Conservation (phyloP, 176 grass and related monocot genomes). For the Avena sativa region DNA sequence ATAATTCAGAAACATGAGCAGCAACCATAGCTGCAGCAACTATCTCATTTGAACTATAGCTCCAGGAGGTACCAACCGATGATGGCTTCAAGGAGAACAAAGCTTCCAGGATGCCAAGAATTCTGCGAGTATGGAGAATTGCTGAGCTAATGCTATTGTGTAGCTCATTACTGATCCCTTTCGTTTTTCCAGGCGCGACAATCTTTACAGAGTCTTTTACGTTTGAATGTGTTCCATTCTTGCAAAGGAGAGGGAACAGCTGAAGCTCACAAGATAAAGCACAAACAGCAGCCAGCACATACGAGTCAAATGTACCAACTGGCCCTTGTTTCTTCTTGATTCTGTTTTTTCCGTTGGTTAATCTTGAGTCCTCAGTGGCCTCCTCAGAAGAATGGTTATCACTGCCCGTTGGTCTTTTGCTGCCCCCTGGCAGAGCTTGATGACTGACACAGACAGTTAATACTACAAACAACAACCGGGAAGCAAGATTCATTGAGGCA, state of each 20-base stretch:
- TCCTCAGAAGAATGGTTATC: conserved; percentile 75
- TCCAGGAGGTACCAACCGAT: conserved; percentile 97
- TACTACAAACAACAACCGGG: conserved; percentile 86
- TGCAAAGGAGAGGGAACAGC: conserved; percentile 85
- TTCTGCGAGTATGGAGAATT: conserved; percentile 86
- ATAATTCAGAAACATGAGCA: conserved; percentile 97
- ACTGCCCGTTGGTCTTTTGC: conserved; percentile 90
- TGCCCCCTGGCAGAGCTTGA: conserved; percentile 94
- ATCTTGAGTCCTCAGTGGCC: conserved; percentile 50
- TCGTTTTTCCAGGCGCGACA: conserved; percentile 62
- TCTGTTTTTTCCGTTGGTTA: conserved; percentile 74
- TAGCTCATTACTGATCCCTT: conserved; percentile 67
- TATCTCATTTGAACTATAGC: conserved; percentile 99
- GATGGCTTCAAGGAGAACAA: conserved; percentile 99
- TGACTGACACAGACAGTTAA: conserved; percentile 95
- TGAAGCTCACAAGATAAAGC: conserved; percentile 97
- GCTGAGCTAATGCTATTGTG: conserved; percentile 81
- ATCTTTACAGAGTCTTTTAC: conserved; percentile 64
- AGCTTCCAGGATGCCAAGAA: conserved; percentile 96
- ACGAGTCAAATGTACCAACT: conserved; percentile 96
- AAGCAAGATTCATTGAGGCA: conserved; percentile 94
- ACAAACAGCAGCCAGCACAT: conserved; percentile 92
- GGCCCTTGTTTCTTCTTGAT: conserved; percentile 88
- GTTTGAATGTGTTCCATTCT: conserved; percentile 62
- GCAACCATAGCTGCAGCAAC: conserved; percentile 99